Evolutionary conservation across 2,329 filamentous ascomycete species (phyloP), one percentile per base, ranked within the genome.

Genomic region (Neocucurbitaria cava): DNA sequence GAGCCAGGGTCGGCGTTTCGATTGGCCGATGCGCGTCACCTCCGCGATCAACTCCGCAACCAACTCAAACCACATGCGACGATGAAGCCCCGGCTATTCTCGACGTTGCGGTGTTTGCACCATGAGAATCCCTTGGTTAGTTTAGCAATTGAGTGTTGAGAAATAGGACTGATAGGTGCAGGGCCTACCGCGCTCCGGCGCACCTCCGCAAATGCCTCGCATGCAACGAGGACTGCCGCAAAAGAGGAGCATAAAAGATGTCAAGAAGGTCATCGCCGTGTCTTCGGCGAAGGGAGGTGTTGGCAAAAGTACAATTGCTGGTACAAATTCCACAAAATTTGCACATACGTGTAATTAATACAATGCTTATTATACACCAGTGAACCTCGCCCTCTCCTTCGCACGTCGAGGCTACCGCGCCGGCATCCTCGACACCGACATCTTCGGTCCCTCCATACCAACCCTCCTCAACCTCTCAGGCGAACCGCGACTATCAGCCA

Each of bases 251-350:
- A 96, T 99, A 64, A 84, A 85, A 23, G 87, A 93, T 73, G 94
- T 99, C 21, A 85, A 87, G 62, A 96, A 96, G 73, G 87, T 97
- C n/a, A 86, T 99, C 54, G 92, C 93, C n/a, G 91, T 99, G 13
- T 96, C 92, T 3, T 98, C 93, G 1, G 95, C 95, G 13, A 99
- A 99, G 73, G 95, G 95, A 2, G 95, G 95, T n/a, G 95, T 99
- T 0, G 95, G 95, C 1, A 99, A 99, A 74, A 96, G 92, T 65
- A 99, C 95, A 7, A 87, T 98, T 40, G 89, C 94, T 54, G 89
- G 91, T 91, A 69, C 47, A 75, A 31, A 10, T 15, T 50, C 15
- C 35, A 45, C 38, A 28, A 7, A n/a, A n/a, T n/a, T n/a, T n/a
- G n/a, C n/a, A n/a, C n/a, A n/a, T n/a, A n/a, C n/a, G n/a, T n/a